Evolutionary conservation across 495 filamentous ascomycete genomes (phyloP), one percentile per base, ranked within the genome.

Genomic region (Annulohypoxylon bovei): DNA sequence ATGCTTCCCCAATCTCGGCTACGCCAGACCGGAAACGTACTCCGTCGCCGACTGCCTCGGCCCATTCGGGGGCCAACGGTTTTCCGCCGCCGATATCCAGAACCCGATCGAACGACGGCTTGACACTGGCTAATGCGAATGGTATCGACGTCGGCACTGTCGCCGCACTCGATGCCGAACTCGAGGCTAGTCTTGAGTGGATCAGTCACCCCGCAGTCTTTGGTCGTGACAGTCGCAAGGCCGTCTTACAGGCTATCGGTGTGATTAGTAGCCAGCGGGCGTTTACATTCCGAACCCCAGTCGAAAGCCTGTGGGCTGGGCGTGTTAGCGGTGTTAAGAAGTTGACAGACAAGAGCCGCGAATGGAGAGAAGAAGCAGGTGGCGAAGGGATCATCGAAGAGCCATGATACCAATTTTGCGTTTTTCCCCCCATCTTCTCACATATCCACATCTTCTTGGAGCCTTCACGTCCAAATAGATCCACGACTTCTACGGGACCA

Each of bases 151-250:
- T 84, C 4, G 80, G 84, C 28, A 95, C 92, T 3, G 92, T 98
- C 73, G 83, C 87, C 18, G 96, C 96, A 4, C 88, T 99, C 14
- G 95, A 98, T 74, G 88, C 91, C 4, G 95, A 98, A 73, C 86
- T 99, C 7, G 92, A 98, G 75, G 84, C 92, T 8, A 90, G 91
- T n/a, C 83, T 99, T n/a, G 95, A 99, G 78, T 99, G 95, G 95
- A 98, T 99, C 77, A 93, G 91, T 72, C 96, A 99, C 75, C 96
- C 95, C 5, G 95, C 95, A 1, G 92, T 98, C 6, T 99, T 99
- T 72, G 88, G 90, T 23, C 89, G 95, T n/a, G 95, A 99, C 78
- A 94, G 92, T 33, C 87, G 95, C 72, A 99, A 99, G 80, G 93
- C 94, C 11, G 95, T 99, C 1, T 84, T 99, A 14, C 96, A 99